phyloP scores from a whole-genome alignment of 805 yeast genomes.

The Allodekkera sacchari region DNA sequence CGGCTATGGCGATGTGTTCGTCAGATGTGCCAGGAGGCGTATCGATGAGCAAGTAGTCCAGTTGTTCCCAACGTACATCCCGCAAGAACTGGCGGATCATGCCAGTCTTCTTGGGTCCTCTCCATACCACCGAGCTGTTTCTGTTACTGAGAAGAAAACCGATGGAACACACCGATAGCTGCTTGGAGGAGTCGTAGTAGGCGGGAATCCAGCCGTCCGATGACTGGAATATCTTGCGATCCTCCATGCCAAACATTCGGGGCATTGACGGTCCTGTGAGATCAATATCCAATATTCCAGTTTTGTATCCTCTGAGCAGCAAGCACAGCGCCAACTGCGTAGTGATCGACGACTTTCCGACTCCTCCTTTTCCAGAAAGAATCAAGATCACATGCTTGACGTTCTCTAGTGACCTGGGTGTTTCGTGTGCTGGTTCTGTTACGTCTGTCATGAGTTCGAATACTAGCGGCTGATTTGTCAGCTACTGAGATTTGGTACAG shows the following conservation, averaged over 20 bases:
- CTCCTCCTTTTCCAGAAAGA: slow-evolving; percentile 94
- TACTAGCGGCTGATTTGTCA: too few species aligned
- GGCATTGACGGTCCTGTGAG: slow-evolving; percentile 96
- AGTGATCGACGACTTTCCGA: slow-evolving; percentile 93
- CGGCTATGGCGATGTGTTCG: slow-evolving; percentile 96
- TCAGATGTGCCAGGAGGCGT: slow-evolving; percentile 99
- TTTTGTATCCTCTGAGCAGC: slow-evolving; percentile 60
- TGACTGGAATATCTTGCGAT: slow-evolving; percentile 70
- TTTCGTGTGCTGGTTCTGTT: slow-evolving; percentile 14
- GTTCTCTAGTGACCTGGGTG: slow-evolving; percentile 25
- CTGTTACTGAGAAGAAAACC: slow-evolving; percentile 82
- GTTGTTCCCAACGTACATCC: slow-evolving; percentile 86
- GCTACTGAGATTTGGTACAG: too few species aligned
- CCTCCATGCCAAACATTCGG: slow-evolving; percentile 89
- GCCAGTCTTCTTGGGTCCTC: slow-evolving; percentile 97
- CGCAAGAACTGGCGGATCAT: slow-evolving; percentile 90
- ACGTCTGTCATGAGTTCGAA: too few species aligned
- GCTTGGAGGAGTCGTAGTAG: slow-evolving; percentile 30
- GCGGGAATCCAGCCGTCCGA: slow-evolving; percentile 94
- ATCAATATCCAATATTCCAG: slow-evolving; percentile 95
- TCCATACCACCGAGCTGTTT: slow-evolving; percentile 92
- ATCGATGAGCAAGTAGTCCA: slow-evolving; percentile 77
- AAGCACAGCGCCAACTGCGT: slow-evolving; percentile 87
- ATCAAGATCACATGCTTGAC: slow-evolving; percentile 75
- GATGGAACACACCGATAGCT: slow-evolving; percentile 69